Conservation (phyloP, 495 filamentous ascomycete species). For the Daldinia decipiens region DNA sequence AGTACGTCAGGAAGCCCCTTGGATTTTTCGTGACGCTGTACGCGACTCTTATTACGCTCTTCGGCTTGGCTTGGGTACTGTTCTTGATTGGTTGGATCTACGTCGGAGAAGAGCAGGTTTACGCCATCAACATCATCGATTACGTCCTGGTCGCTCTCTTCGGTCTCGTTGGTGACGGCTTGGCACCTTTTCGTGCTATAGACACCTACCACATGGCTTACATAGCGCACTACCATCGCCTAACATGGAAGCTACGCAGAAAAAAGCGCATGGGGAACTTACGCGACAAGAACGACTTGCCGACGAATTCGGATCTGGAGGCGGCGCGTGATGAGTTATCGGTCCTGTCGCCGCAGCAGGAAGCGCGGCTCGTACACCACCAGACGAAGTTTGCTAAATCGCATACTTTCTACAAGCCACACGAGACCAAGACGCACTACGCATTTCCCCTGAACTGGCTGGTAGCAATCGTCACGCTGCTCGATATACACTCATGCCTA, state of each 20-base stretch:
- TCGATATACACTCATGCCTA: constrained; percentile 77
- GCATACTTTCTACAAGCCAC: constrained; percentile 86
- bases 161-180: constrained; percentile 78
- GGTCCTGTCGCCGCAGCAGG: constrained; percentile 70
- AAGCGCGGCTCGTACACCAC: constrained; percentile 72
- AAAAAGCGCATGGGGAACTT: constrained; percentile 70
- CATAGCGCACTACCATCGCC: constrained; percentile 68
- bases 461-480: constrained; percentile 74
- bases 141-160: constrained; percentile 81
- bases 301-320: constrained; percentile 59
- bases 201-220: constrained; percentile 87
- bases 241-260: constrained; percentile 75
- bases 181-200: constrained; percentile 77
- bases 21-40: constrained; percentile 82
- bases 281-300: constrained; percentile 77
- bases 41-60: constrained; percentile 81
- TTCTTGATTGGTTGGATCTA: constrained; percentile 90
- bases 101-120: constrained; percentile 73
- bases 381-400: constrained; percentile 78
- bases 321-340: constrained; percentile 59
- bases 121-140: constrained; percentile 80
- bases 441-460: constrained; percentile 79
- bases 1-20: constrained; percentile 77
- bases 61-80: constrained; percentile 83
- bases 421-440: constrained; percentile 81